Base-by-base conservation (phyloP, 2,329 filamentous ascomycete genomes). In the Emergomyces orientalis region DNA sequence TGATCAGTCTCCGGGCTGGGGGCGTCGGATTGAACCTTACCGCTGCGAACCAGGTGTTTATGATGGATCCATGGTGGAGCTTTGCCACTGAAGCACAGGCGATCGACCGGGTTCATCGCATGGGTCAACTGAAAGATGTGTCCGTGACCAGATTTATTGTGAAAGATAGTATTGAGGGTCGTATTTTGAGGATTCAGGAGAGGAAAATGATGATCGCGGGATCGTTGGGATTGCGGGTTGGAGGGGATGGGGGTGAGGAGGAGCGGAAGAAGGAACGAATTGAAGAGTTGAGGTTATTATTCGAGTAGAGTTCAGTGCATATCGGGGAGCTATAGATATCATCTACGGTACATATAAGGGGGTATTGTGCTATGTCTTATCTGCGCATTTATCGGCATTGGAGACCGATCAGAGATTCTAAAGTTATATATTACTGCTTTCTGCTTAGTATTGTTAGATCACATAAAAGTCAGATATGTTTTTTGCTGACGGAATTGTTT, bases 31-130 rank as follows among this genome's bases (percentile, higher is more conserved):
- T 99, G 52, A 99, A 99, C 72, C 77, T 99, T 65, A 97, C 93
- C 0, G 87, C 87, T 67, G 94, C 94, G 6, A 90, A 88, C 66
- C 82, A 90, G 61, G 95, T 99, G 5, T 99, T 88, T 78, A 95
- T 99, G 89, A 97, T 99, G 94, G 94, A 99, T 75, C 94, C 94
- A 0, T 99, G 94, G 94, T 99, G 94, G 94, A 95, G 90, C 72
- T 99, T 93, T 75, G 92, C 94, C 0, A 88, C 97, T 14, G 94
- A 99, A 76, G 91, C 92, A 5, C 94, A 99, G 76, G 94, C 94
- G 9, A 97, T 99, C 71, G 94, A 99, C 78, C 90, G 94, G 1
- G 91, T 99, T 41, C 94, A 99, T 78, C 86, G 94, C 9, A 97
- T 99, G 90, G 94, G 94, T 0, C 94, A 99, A 75, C 86, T 89